A percentile compares a stretch with the other conserved stretches of the same genome.
Conservation (phyloP, 2,329 filamentous ascomycete species). For the Fusarium circinatum region DNA sequence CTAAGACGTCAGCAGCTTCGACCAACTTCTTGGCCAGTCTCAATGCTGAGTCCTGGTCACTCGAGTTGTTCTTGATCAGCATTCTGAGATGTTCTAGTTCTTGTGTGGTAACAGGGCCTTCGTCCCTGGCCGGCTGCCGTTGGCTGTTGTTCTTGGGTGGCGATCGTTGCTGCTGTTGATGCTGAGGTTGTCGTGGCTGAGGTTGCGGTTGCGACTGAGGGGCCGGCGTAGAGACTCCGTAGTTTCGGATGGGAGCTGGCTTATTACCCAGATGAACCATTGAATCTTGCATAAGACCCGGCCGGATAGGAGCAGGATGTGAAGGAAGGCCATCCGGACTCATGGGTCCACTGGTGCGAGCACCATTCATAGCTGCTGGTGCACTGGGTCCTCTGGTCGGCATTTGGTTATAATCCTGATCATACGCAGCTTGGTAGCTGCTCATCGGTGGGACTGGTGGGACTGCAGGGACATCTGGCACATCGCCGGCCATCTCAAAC, state of each 20-base stretch:
- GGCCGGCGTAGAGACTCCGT: conserved; percentile 58
- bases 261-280: conserved; percentile 65
- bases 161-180: conserved; percentile 45
- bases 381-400: conserved; percentile 48
- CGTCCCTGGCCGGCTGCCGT: conserved; percentile 44
- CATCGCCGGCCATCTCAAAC: conserved; percentile 77
- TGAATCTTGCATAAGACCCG: conserved; percentile 70
- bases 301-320: conserved; percentile 71
- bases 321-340: conserved; percentile 63
- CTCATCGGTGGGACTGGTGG: conserved; percentile 44
- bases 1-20: conserved; percentile 82
- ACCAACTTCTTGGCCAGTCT: conserved; percentile 83
- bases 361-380: conserved; percentile 36
- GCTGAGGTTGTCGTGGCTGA: conserved; percentile 45
- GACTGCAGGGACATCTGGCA: conserved; percentile 64
- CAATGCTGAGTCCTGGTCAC: conserved; percentile 77
- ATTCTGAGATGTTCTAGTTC: conserved; percentile 81
- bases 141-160: conserved; percentile 39
- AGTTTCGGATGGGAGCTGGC: conserved; percentile 68
- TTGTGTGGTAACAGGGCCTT: conserved; percentile 73
- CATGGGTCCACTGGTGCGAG: conserved; percentile 24
- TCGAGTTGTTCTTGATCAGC: conserved; percentile 74
- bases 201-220: conserved; percentile 32
- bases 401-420: conserved; percentile 39
- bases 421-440: conserved; percentile 45